Base-by-base conservation (phyloP, 2,329 filamentous ascomycete genomes). In the Pestalotiopsis sp. region DNA sequence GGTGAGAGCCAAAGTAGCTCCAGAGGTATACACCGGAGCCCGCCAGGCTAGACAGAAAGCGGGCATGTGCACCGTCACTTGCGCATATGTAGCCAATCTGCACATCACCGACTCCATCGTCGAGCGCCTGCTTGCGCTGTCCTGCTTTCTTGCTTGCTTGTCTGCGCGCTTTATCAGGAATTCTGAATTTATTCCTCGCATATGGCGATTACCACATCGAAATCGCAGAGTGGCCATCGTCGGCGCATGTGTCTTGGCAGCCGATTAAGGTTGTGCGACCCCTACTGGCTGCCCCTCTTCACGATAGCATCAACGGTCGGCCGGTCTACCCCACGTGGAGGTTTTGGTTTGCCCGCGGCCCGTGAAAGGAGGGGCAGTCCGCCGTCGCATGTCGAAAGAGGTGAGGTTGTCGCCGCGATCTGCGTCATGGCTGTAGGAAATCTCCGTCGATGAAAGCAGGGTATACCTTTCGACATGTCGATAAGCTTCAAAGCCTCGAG, bases 41-140 rank as follows among this genome's bases (percentile, higher is more conserved):
- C 45, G 45, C 45, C 45, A 52, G 45, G 25, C 61, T 64, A 64
- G 61, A 49, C 61, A 49, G 61, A 64, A 64, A 31, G 49, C 45
- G 41, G 61, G 38, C 41, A 64, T 64, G 39, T 36, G 14, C 38
- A 31, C 61, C 61, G 61, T 49, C 38, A n/a, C 38, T n/a, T 52
- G 9, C 41, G 39, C 39, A 64, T 45, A 62, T 52, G 45, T 27
- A 59, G 57, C 23, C 57, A 59, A 59, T 27, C 57, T 59, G 57
- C 57, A 59, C 57, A 59, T 59, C 27, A 36, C 27, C 57, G 57
- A 36, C 23, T 27, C 59, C 36, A 38, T 36, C 17, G 27, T 62
- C 27, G 31, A 36, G 59, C 45, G 45, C 17, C 45, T 52, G 45
- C 45, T 52, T 52, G 45, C 20, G 17, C 45, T 52, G 31, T 36